phyloP scores from a whole-genome alignment of 257 asterid genomes.

The Lavandula angustifolia region DNA sequence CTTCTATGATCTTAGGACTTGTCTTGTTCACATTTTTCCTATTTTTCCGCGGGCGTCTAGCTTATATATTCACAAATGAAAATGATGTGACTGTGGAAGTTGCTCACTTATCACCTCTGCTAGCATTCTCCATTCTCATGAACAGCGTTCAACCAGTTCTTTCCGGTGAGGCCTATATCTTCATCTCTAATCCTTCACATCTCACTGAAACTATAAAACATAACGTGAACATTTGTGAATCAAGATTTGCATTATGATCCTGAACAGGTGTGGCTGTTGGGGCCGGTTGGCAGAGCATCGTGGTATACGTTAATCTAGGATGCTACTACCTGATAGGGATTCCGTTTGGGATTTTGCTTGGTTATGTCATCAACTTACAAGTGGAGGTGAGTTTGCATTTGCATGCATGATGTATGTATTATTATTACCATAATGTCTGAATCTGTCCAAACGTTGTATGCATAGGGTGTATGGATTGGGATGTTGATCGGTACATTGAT shows the following conservation, averaged over 20 bases:
- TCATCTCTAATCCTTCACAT: too few relatives aligned
- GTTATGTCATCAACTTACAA: conserved; percentile 49
- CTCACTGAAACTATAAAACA: too few relatives aligned
- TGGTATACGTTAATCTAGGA: conserved; percentile 56
- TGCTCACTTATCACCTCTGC: conserved; percentile 51
- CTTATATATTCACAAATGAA: conserved; percentile 57
- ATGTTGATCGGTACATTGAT: conserved; percentile 56
- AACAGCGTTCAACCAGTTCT: conserved; percentile 67
- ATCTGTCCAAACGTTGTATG: not conserved
- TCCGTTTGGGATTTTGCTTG: conserved; percentile 57
- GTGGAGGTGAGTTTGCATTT: conserved; percentile 42
- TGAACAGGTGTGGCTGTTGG: conserved; percentile 65
- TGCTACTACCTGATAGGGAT: conserved; percentile 63
- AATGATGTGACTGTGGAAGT: conserved; percentile 46
- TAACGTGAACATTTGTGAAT: too few relatives aligned
- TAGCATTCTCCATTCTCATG: conserved; percentile 59
- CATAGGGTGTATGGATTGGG: conserved; percentile 72
- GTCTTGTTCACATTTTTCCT: conserved; percentile 48
- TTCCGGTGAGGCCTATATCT: conserved; percentile 39
- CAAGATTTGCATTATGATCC: not conserved
- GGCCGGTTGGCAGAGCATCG: conserved; percentile 64
- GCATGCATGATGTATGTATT: not conserved
- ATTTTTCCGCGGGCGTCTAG: conserved; percentile 50
- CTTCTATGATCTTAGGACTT: conserved; percentile 47
- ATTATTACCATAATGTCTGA: not conserved